Evolutionary conservation across 352 stramenopile genomes (phyloP).

Genomic region (Phytophthora hibernalis): DNA sequence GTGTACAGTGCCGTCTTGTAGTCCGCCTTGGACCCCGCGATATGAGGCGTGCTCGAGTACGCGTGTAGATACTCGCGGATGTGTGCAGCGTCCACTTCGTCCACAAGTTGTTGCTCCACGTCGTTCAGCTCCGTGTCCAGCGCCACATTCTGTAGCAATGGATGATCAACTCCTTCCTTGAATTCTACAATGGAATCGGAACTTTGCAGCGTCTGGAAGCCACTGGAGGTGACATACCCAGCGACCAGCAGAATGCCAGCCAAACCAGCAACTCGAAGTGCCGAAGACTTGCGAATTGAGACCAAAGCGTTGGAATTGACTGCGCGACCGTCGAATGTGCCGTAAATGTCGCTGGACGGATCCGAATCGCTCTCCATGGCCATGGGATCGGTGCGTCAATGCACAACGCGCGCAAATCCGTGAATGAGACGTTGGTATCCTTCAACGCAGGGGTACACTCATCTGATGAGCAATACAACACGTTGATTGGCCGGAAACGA

Average conservation of each 20-base stretch:
- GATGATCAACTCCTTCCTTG: conserved; percentile 3
- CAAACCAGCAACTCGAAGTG: conserved; percentile 35
- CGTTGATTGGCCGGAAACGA: not conserved
- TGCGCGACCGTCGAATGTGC: conserved; percentile 47
- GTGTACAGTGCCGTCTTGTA: conserved; percentile 65
- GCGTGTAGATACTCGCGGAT: conserved; percentile 55
- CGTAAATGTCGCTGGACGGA: conserved; percentile 46
- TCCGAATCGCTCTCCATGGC: conserved; percentile 35
- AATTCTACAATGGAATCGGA: conserved; percentile 10
- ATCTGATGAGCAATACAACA: not conserved
- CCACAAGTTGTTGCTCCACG: conserved; percentile 41
- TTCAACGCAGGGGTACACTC: not conserved
- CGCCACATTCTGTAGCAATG: conserved; percentile 24
- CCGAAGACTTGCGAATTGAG: conserved; percentile 8
- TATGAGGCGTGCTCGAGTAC: conserved; percentile 57
- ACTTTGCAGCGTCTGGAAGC: conserved; percentile 19
- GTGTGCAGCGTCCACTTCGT: conserved; percentile 32
- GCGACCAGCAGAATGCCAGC: conserved; percentile 43
- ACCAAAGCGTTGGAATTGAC: conserved; percentile 3
- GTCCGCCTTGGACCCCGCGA: conserved; percentile 51
- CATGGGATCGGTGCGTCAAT: conserved; percentile 7
- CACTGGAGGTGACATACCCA: conserved; percentile 9
- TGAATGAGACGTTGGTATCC: conserved; percentile 18
- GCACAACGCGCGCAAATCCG: conserved; percentile 14
- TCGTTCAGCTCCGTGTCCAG: conserved; percentile 27